Evolutionary conservation across 371 early-diverging fungal genomes (phyloP).

Genomic region (Sporodiniella umbellata): DNA sequence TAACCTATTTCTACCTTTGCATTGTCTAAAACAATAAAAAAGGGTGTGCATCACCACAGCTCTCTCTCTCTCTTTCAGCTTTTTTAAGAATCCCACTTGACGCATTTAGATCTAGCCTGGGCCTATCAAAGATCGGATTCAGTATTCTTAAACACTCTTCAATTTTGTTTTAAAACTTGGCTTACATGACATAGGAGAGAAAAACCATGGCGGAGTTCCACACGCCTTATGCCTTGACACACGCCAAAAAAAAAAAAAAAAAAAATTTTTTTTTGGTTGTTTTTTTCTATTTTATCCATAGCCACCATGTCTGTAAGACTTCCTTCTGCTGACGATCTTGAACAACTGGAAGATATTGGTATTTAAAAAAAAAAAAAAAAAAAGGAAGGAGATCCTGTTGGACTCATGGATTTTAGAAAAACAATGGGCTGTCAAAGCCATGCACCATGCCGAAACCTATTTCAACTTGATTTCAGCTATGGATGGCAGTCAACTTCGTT

Average conservation of each 20-base stretch:
- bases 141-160: too few species aligned
- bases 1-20: too few species aligned
- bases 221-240: too few species aligned
- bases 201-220: slow-evolving; percentile 47
- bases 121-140: too few species aligned
- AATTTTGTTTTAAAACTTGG: too few species aligned
- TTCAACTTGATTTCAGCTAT: slow-evolving; percentile 22
- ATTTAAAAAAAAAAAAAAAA: slow-evolving; percentile 2
- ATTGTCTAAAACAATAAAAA: too few species aligned
- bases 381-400: neutral
- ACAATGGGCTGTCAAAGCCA: slow-evolving; percentile 3
- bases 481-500: slow-evolving; percentile 67
- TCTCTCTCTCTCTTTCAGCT: too few species aligned
- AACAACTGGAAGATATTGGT: slow-evolving; percentile 80
- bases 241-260: neutral
- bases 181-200: slow-evolving; percentile 5
- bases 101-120: too few species aligned
- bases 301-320: slow-evolving; percentile 55
- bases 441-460: slow-evolving; percentile 3
- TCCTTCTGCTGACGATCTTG: slow-evolving; percentile 76
- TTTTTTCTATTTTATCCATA: neutral
- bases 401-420: neutral
- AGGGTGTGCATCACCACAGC: too few species aligned
- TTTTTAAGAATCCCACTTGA: too few species aligned
- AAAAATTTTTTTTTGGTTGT: neutral